A percentile compares a stretch with the other conserved stretches of the same genome.
phyloP scores from a whole-genome alignment of 2,329 filamentous ascomycete genomes.

The Phialophora verrucosa region DNA sequence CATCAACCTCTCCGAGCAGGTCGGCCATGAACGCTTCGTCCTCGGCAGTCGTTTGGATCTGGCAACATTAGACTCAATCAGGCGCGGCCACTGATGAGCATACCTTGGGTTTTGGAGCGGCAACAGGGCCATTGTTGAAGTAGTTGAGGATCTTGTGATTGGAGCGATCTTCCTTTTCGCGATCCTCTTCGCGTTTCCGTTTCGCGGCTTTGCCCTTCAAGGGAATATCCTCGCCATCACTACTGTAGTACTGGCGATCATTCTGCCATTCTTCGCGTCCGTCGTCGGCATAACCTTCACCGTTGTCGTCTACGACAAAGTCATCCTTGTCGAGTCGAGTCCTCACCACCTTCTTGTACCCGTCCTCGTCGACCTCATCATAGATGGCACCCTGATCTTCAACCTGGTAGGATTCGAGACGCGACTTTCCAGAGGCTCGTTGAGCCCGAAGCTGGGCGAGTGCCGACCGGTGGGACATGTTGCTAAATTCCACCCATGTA shows the following conservation, averaged over 20 bases:
- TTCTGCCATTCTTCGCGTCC: conserved; percentile 93
- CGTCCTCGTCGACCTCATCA: conserved; percentile 94
- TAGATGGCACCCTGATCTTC: conserved; percentile 84
- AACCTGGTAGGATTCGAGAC: conserved; percentile 83
- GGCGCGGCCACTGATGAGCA: neutral
- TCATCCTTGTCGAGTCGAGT: conserved; percentile 90
- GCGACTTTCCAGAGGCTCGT: conserved; percentile 87
- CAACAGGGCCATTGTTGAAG: conserved; percentile 77
- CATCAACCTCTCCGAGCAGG: conserved; percentile 85
- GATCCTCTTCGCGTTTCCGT: conserved; percentile 84
- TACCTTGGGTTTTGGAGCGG: conserved; percentile 80
- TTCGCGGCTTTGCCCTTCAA: conserved; percentile 71
- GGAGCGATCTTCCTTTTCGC: conserved; percentile 81
- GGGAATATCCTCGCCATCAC: conserved; percentile 73
- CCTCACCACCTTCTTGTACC: conserved; percentile 94
- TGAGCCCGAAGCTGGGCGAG: conserved; percentile 81
- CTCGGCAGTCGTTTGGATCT: conserved; percentile 71
- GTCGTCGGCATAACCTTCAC: conserved; percentile 94
- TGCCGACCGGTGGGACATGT: conserved; percentile 39
- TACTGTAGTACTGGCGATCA: conserved; percentile 66
- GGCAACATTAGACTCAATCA: conserved; percentile 1
- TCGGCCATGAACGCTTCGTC: conserved; percentile 86
- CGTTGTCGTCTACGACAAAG: conserved; percentile 98
- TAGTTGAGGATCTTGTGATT: conserved; percentile 94
- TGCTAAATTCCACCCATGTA: conserved; percentile 12